Conservation (phyloP, 768 basidiomycete genomes). For the Boletus sp. region DNA sequence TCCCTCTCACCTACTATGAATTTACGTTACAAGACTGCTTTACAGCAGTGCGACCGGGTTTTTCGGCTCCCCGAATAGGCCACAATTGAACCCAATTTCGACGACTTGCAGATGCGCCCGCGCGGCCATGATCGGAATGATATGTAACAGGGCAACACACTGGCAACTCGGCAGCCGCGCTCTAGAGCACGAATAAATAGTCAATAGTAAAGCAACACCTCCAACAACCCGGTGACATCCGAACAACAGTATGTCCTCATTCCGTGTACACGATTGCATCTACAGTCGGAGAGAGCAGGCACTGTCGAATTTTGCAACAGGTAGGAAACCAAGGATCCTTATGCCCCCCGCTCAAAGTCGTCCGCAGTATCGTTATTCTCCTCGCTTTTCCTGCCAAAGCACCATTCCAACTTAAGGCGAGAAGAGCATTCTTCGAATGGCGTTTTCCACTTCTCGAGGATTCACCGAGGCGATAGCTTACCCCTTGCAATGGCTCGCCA, state of each 20-base stretch:
- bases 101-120: too few species aligned
- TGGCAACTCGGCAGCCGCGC: neutral
- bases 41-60: too few species aligned
- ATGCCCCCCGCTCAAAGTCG: neutral
- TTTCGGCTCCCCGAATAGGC: too few species aligned
- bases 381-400: neutral
- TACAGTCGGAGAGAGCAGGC: neutral
- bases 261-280: neutral
- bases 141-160: neutral
- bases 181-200: neutral
- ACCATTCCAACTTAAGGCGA: too few species aligned
- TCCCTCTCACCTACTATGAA: too few species aligned
- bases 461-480: conserved; percentile 4
- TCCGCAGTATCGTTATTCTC: neutral
- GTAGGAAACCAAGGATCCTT: neutral
- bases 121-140: too few species aligned
- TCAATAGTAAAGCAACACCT: neutral
- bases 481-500: conserved; percentile 9
- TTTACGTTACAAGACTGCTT: too few species aligned
- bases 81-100: too few species aligned
- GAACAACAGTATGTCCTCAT: neutral
- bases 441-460: conserved; percentile 10
- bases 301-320: neutral
- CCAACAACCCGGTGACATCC: neutral
- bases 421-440: neutral